phyloP scores from a whole-genome alignment of 768 basidiomycete species.

The Russula compacta region DNA sequence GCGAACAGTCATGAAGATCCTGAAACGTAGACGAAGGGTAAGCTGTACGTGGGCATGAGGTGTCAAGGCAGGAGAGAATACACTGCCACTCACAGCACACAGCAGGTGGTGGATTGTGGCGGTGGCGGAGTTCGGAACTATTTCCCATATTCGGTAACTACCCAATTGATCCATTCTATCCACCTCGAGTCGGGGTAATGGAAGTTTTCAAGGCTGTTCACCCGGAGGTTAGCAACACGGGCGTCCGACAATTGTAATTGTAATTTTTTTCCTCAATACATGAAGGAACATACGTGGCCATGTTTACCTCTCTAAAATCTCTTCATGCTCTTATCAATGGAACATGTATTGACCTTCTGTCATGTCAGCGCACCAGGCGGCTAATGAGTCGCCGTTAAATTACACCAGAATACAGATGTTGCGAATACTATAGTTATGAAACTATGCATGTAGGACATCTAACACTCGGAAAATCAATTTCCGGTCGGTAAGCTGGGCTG shows the following conservation, averaged over 20 bases:
- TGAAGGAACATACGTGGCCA: background rate
- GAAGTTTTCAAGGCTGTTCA: slow-evolving; percentile 14
- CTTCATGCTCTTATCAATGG: background rate
- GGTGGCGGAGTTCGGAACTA: slow-evolving; percentile 1
- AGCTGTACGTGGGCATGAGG: background rate
- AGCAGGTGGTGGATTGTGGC: background rate
- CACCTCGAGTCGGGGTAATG: background rate
- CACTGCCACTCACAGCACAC: background rate
- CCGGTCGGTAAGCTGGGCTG: background rate
- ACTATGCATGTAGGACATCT: background rate
- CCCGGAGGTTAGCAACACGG: background rate
- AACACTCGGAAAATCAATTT: background rate
- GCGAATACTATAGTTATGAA: background rate
- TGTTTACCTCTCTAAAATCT: background rate
- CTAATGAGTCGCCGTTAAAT: no score
- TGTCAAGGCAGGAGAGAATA: background rate
- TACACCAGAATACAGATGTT: background rate
- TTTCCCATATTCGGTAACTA: background rate
- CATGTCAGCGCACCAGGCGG: no score
- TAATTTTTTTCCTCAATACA: background rate
- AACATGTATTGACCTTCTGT: background rate
- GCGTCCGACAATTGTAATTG: background rate
- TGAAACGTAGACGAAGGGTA: background rate
- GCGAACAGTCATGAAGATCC: background rate
- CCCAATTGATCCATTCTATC: background rate